Evolutionary conservation across 1,284 basidiomycete species (phyloP).

Genomic region (Pyrrhoderma lamaoense): DNA sequence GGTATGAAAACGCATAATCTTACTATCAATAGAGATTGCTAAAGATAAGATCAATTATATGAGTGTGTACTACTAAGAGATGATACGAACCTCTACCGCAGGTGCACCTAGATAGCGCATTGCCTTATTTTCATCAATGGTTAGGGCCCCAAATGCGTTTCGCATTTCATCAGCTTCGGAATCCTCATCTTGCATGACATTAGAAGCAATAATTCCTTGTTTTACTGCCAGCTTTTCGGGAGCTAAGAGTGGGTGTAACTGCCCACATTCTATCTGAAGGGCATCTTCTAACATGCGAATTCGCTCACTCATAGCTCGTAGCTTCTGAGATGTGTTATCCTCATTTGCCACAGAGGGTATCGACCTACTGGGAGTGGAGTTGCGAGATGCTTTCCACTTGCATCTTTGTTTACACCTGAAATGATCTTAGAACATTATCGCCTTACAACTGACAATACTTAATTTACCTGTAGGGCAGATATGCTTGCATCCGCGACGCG

Average conservation of each 20-base stretch:
- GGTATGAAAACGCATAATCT: not conserved
- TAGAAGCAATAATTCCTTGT: not conserved
- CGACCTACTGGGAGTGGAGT: not conserved
- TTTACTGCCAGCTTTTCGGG: slow-evolving; percentile 7
- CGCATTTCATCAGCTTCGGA: not conserved
- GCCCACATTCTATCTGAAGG: slow-evolving; percentile 14
- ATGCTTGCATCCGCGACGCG: slow-evolving; percentile 4
- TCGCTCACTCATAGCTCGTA: slow-evolving; percentile 8
- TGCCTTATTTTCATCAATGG: slow-evolving; percentile 1
- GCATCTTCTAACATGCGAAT: slow-evolving; percentile 22
- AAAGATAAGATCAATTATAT: not conserved
- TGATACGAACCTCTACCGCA: slow-evolving; percentile 5
- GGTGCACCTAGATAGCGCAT: slow-evolving; percentile 6
- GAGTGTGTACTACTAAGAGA: not conserved
- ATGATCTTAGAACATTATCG: not conserved
- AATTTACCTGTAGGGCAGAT: slow-evolving; percentile 20
- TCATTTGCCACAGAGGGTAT: too few relatives aligned
- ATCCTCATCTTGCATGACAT: not conserved
- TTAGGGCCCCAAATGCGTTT: slow-evolving; percentile 4
- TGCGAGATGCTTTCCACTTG: not conserved
- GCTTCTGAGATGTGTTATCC: slow-evolving; percentile 3
- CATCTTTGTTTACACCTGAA: not conserved
- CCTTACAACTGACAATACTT: not conserved
- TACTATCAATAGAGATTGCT: slow-evolving; percentile 7
- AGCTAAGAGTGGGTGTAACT: slow-evolving; percentile 23